Base-by-base conservation (phyloP, 1,139 yeast species). In the Debaryomycetaceae sp. region DNA sequence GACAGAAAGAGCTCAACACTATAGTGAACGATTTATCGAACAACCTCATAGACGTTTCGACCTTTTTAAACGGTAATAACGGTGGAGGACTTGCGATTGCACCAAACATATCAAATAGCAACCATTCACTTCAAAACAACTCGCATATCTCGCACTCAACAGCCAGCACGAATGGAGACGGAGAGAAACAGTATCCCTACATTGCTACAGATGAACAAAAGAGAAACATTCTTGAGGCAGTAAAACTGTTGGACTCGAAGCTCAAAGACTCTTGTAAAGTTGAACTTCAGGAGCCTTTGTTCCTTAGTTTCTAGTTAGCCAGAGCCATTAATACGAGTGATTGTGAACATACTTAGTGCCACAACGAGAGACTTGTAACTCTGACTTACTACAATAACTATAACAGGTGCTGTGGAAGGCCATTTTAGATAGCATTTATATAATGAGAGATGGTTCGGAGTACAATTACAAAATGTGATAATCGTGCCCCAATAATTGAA, bases 11-110 rank as follows among this genome's bases (percentile, higher is more conserved):
- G 47, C 58, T 72, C 39, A 65, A 63, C 37, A 51, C 55, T 32
- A 71, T 72, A 17, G 77, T 72, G 38, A 68, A 67, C 47, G 75
- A 70, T 37, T 58, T 72, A 41, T 65, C 65, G 30, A 76, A 71
- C 36, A 68, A 69, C 39, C 57, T 72, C 40, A 71, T 72, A 15
- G 77, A 72, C 47, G 75, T 71, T 8, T 60, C 72, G 26, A 60
- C 75, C 5, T 71, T 72, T 46, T 56, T 70, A 45, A 61, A 49
- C 41, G 11, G 11, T 11, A 22, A 22, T 11, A 22, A 22, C 4
- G 26, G 26, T 11, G 26, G 26, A 22, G 11, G 26, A 8, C 26
- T 22, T 11, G 11, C 11, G 11, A 22, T 22, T 8, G 26, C 26
- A 22, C 26, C 26, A 8, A 22, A 22, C 11, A 22, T 22, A 8